Conservation (phyloP, 305 asterid species). For the Fraxinus sp. region DNA sequence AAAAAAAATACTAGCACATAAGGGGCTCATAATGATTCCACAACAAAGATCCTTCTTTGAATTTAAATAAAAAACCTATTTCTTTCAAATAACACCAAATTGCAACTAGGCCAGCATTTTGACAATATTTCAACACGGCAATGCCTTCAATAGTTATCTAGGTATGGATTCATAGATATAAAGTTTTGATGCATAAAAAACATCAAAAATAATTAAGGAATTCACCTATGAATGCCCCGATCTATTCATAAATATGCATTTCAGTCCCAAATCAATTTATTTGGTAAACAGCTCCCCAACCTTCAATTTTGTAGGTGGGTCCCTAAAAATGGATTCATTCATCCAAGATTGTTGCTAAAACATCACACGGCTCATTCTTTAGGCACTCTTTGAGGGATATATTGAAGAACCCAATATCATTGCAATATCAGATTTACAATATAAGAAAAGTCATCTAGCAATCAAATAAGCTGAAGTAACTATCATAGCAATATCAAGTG, state of each 20-base stretch:
- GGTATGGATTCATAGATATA: not conserved
- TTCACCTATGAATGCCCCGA: not conserved
- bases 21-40: not conserved
- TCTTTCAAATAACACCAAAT: not conserved
- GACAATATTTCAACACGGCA: not conserved
- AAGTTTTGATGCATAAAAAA: not conserved
- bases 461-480: not conserved
- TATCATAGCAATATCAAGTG: not conserved
- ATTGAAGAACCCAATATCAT: not conserved
- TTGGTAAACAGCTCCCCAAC: not conserved
- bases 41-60: not conserved
- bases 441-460: slow-evolving; percentile 3
- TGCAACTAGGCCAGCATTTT: not conserved
- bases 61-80: not conserved
- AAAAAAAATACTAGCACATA: not conserved
- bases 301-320: not conserved
- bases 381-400: not conserved
- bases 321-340: not conserved
- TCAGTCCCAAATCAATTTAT: not conserved
- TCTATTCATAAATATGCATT: not conserved
- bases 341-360: not conserved
- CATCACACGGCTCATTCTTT: not conserved
- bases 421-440: not conserved
- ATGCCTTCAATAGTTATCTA: not conserved
- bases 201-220: not conserved